Percentiles rank a stretch among this genome's conserved stretches.
These are phyloP conservation scores for Helianthus annuus DNA, from an alignment of 129 eudicot species.

Conservation along the genomic window HanXRQr2.0-SUNRISE NC_035433.2:67813057-67813556, in stretches of 20 bases:
- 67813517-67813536: too few species aligned
- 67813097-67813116: slow-evolving; percentile 19
- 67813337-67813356: slow-evolving; percentile 51
- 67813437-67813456: too few species aligned
- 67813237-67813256: slow-evolving; percentile 65
- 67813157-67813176: slow-evolving; percentile 37
- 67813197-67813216: slow-evolving; percentile 48
- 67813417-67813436: slow-evolving; percentile 41
- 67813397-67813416: slow-evolving; percentile 20
- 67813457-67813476: too few species aligned
- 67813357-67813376: slow-evolving; percentile 37
- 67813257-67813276: slow-evolving; percentile 88
- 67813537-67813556: too few species aligned
- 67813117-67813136: slow-evolving; percentile 48
- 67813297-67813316: slow-evolving; percentile 68
- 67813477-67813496: too few species aligned
- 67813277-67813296: slow-evolving; percentile 81
- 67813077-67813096: slow-evolving; percentile 33
- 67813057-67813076: slow-evolving; percentile 45
- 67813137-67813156: slow-evolving; percentile 30
- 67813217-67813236: slow-evolving; percentile 60
- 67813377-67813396: slow-evolving; percentile 46
- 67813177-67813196: slow-evolving; percentile 40
- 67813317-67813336: slow-evolving; percentile 56
- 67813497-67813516: too few species aligned